phyloP scores from a whole-genome alignment of 495 filamentous ascomycete species.

The Paragyromitra xinjiangensis region DNA sequence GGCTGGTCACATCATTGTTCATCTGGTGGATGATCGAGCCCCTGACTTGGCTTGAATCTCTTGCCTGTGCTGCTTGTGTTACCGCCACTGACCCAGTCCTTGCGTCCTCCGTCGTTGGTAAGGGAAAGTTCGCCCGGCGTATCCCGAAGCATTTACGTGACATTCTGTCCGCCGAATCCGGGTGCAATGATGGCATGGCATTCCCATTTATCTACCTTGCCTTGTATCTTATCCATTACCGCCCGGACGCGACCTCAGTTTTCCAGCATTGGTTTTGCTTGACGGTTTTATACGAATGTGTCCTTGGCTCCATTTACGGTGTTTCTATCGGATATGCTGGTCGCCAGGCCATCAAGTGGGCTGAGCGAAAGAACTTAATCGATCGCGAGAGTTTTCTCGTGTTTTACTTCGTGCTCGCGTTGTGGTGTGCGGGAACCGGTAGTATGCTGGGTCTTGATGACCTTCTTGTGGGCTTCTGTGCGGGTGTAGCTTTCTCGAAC shows the following conservation, averaged over 20 bases:
- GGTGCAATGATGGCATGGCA: conserved; percentile 99
- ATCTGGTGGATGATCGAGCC: conserved; percentile 92
- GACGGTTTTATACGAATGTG: conserved; percentile 94
- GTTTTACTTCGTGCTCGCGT: conserved; percentile 96
- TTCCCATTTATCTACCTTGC: conserved; percentile 97
- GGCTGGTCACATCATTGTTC: conserved; percentile 93
- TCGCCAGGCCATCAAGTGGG: conserved; percentile 87
- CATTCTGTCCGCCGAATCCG: conserved; percentile 93
- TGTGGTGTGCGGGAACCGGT: conserved; percentile 96
- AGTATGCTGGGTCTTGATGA: conserved; percentile 94
- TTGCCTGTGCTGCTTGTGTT: conserved; percentile 88
- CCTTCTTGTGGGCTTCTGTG: conserved; percentile 93
- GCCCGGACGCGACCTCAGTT: conserved; percentile 72
- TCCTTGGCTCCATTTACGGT: conserved; percentile 90
- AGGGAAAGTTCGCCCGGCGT: conserved; percentile 97
- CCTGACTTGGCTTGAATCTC: conserved; percentile 86
- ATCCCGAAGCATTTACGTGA: conserved; percentile 98
- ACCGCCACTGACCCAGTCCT: conserved; percentile 98
- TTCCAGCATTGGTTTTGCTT: conserved; percentile 87
- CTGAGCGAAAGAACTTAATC: conserved; percentile 85
- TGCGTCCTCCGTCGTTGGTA: conserved; percentile 97
- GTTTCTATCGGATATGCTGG: conserved; percentile 87
- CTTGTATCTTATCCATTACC: conserved; percentile 84
- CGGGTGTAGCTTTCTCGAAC: conserved; percentile 96
- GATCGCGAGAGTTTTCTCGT: conserved; percentile 97